Evolutionary conservation across 169 alveolate species (phyloP).

Genomic region (Pseudocohnilembus persalinus): DNA sequence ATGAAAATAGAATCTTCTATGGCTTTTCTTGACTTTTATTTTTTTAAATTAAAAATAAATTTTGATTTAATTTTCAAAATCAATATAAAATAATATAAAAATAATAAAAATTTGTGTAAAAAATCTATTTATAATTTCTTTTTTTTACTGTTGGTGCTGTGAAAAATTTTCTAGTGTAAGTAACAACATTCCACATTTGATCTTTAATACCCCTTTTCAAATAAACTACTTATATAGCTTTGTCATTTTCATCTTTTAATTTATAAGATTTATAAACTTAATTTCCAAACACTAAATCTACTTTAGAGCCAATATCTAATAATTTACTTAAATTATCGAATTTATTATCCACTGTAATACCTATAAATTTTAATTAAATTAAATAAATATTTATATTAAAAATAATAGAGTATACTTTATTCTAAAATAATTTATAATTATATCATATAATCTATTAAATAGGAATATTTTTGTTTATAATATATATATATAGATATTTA

Average conservation of each 20-base stretch:
- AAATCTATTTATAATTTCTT: not conserved
- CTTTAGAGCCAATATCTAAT: not conserved
- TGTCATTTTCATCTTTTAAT: not conserved
- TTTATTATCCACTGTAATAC: not conserved
- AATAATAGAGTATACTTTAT: too few species aligned
- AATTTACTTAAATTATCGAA: too few species aligned
- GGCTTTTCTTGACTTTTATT: not conserved
- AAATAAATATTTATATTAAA: too few species aligned
- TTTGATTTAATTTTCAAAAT: too few species aligned
- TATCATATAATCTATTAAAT: not conserved
- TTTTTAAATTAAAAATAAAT: too few species aligned
- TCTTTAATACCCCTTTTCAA: not conserved
- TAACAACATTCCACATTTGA: not conserved
- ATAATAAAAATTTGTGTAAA: too few species aligned
- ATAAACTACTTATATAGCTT: not conserved
- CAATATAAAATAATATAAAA: too few species aligned
- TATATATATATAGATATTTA: too few species aligned
- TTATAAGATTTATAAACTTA: not conserved
- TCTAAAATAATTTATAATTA: not conserved
- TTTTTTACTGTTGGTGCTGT: not conserved
- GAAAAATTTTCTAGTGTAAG: not conserved
- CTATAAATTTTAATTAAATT: not conserved
- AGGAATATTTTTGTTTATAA: too few species aligned
- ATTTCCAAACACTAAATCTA: not conserved
- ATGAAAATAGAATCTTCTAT: not conserved